phyloP scores from a whole-genome alignment of 257 asterid genomes.

The Striga asiatica region DNA sequence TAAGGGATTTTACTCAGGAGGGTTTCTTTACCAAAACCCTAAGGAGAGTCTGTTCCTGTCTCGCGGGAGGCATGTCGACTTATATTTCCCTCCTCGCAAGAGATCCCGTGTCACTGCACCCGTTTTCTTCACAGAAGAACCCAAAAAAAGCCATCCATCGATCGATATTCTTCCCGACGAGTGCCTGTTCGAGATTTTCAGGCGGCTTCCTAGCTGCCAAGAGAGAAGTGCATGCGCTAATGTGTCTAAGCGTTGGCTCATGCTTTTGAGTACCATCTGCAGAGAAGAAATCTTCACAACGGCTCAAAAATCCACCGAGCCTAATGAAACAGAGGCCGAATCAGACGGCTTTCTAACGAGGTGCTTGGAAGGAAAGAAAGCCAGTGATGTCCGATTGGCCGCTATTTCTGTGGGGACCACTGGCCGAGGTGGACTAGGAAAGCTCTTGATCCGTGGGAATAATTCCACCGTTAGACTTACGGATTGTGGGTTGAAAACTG shows the following conservation, averaged over 20 bases:
- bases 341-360: constrained; percentile 58
- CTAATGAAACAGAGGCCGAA: constrained; percentile 18
- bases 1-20: constrained; percentile 32
- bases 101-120: constrained; percentile 65
- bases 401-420: constrained; percentile 77
- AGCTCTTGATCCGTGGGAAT: constrained; percentile 77
- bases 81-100: constrained; percentile 48
- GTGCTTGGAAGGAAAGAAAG: constrained; percentile 81
- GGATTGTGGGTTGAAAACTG: constrained; percentile 62
- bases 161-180: constrained; percentile 85
- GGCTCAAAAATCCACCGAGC: constrained; percentile 1
- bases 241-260: constrained; percentile 83
- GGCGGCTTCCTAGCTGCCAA: constrained; percentile 52
- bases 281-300: constrained; percentile 40
- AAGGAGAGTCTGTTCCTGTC: constrained; percentile 30
- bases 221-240: constrained; percentile 61
- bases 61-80: constrained; percentile 43
- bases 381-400: constrained; percentile 79
- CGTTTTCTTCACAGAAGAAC: constrained; percentile 26
- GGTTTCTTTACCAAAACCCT: constrained; percentile 33
- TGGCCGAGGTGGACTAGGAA: constrained; percentile 79
- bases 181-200: constrained; percentile 80
- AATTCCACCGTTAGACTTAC: constrained; percentile 45
- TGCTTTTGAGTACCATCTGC: constrained; percentile 58
- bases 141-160: constrained; percentile 39